phyloP scores from a whole-genome alignment of 2,329 filamentous ascomycete genomes.

The Monilinia fructicola region DNA sequence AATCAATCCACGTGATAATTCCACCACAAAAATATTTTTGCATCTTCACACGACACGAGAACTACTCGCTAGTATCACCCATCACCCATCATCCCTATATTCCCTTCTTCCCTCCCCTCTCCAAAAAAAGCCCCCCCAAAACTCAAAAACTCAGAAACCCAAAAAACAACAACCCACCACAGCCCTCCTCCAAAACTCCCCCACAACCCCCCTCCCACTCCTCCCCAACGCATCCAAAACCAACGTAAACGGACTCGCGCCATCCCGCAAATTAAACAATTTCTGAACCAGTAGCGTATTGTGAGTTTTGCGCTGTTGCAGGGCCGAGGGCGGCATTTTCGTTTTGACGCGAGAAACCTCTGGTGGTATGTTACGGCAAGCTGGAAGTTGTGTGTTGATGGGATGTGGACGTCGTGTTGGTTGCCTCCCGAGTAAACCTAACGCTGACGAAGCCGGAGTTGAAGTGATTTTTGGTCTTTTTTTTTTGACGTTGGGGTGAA shows the following conservation, averaged over 20 bases:
- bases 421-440: too few species aligned
- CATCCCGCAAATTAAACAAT: conserved; percentile 74
- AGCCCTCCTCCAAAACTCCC: conserved; percentile 73
- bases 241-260: conserved; percentile 81
- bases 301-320: conserved; percentile 74
- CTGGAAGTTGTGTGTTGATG: too few species aligned
- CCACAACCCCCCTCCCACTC: conserved; percentile 65
- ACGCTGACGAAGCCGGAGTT: too few species aligned
- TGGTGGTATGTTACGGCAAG: too few species aligned
- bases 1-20: conserved; percentile 15
- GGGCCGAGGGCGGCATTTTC: conserved; percentile 47
- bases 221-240: conserved; percentile 85
- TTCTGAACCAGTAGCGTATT: conserved; percentile 82
- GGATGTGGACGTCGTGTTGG: too few species aligned
- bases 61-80: conserved; percentile 1
- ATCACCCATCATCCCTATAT: neutral
- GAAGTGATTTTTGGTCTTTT: too few species aligned
- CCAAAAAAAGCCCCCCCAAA: neutral
- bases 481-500: too few species aligned
- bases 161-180: conserved; percentile 55
- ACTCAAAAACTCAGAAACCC: neutral
- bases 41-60: too few species aligned
- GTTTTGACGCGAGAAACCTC: too few species aligned
- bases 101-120: too few species aligned
- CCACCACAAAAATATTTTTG: neutral